These are phyloP conservation scores for Sarocladium kiliense DNA, from an alignment of 2,329 filamentous ascomycete species.

Conservation along the genomic window DNA sequence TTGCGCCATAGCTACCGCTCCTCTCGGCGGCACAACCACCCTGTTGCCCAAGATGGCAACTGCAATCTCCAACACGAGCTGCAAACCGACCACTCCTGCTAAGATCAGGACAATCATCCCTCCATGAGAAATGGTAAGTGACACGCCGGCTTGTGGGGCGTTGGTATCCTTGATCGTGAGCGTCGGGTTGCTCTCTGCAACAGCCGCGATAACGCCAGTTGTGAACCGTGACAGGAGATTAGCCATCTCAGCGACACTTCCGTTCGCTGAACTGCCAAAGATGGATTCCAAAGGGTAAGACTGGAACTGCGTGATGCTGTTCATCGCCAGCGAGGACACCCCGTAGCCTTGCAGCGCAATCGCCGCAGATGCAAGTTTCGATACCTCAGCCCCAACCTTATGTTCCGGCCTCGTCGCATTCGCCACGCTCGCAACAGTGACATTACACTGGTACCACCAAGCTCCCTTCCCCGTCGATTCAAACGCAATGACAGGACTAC, in stretches of 20 bases:
- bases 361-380: background rate
- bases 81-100: background rate
- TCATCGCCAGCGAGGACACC: conserved; percentile 16
- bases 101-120: background rate
- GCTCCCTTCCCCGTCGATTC: conserved; percentile 28
- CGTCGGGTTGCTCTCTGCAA: background rate
- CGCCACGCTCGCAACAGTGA: conserved; percentile 26
- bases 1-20: conserved; percentile 25
- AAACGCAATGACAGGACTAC: conserved; percentile 28
- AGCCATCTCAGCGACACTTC: conserved; percentile 28
- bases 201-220: conserved; percentile 21
- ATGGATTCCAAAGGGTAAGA: conserved; percentile 36
- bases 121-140: background rate
- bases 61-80: background rate
- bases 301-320: conserved; percentile 26
- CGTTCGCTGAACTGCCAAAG: conserved; percentile 28
- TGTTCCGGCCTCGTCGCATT: conserved; percentile 31
- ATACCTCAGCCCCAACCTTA: conserved; percentile 1
- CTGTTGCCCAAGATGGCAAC: background rate
- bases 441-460: conserved; percentile 38
- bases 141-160: background rate
- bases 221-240: conserved; percentile 29
- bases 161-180: background rate
- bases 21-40: background rate
- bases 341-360: conserved; percentile 37